Conservation (phyloP, 2,329 filamentous ascomycete species). For the Onygena corvina region DNA sequence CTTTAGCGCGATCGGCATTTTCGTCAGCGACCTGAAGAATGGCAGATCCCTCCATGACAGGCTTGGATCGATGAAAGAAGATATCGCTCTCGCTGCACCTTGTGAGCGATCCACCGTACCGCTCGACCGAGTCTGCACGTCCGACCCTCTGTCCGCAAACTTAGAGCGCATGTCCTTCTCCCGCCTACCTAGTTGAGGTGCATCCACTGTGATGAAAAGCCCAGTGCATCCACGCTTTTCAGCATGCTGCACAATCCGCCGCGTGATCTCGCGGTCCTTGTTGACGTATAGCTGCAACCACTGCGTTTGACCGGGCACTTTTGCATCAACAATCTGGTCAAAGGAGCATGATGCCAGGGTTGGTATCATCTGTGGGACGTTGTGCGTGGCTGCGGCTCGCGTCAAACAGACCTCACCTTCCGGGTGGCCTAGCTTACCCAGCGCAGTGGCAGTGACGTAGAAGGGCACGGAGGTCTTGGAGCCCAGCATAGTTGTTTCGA, state of each 20-base stretch:
- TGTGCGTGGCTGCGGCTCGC: slow-evolving; percentile 67
- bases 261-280: slow-evolving; percentile 83
- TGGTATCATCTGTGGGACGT: slow-evolving; percentile 96
- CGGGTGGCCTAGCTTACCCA: slow-evolving; percentile 86
- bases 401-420: slow-evolving; percentile 92
- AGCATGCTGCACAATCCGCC: slow-evolving; percentile 80
- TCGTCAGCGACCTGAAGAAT: slow-evolving; percentile 83
- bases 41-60: slow-evolving; percentile 87
- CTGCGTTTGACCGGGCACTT: slow-evolving; percentile 67
- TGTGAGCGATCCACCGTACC: slow-evolving; percentile 64
- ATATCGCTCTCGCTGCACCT: slow-evolving; percentile 88
- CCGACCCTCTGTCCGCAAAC: slow-evolving; percentile 70
- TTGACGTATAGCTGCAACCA: slow-evolving; percentile 98
- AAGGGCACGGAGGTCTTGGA: slow-evolving; percentile 74
- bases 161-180: slow-evolving; percentile 98
- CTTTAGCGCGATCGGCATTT: slow-evolving; percentile 93
- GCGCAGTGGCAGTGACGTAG: slow-evolving; percentile 90
- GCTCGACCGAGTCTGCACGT: slow-evolving; percentile 58
- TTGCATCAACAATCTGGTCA: slow-evolving; percentile 88
- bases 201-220: slow-evolving; percentile 96
- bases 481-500: slow-evolving; percentile 86
- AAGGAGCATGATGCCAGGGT: slow-evolving; percentile 94
- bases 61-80: slow-evolving; percentile 89
- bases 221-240: slow-evolving; percentile 86
- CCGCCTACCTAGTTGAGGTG: slow-evolving; percentile 81